Conservation (phyloP, 768 basidiomycete genomes). For the Mrakia hoshinonis region DNA sequence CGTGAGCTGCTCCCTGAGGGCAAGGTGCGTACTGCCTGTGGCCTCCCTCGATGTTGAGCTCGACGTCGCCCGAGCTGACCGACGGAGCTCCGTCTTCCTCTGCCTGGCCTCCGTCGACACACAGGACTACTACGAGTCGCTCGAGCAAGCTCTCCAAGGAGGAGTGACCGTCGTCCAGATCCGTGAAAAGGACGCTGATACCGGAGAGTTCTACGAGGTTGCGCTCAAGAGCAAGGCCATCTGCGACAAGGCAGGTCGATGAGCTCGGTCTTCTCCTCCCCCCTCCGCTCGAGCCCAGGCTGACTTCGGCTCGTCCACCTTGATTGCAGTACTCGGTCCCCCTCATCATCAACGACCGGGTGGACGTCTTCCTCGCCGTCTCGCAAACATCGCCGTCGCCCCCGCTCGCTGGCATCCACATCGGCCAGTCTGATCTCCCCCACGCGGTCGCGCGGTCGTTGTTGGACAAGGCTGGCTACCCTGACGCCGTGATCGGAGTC, state of each 20-base stretch:
- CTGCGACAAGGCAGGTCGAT: slow-evolving; percentile 49
- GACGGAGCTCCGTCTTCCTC: background rate
- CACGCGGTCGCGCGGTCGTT: slow-evolving; percentile 56
- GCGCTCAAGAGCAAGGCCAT: slow-evolving; percentile 61
- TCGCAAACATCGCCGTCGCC: background rate
- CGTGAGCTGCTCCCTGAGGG: slow-evolving; percentile 64
- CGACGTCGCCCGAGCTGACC: background rate
- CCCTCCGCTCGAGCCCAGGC: background rate
- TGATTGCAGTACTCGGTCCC: slow-evolving; percentile 56
- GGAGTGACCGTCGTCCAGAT: slow-evolving; percentile 86
- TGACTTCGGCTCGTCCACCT: background rate
- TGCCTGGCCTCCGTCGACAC: background rate
- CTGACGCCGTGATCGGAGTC: slow-evolving; percentile 65
- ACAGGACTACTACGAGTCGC: slow-evolving; percentile 59
- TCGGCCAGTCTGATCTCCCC: slow-evolving; percentile 83
- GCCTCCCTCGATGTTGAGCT: background rate
- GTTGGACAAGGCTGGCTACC: slow-evolving; percentile 46
- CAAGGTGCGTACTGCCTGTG: slow-evolving; percentile 56
- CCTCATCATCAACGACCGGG: slow-evolving; percentile 59
- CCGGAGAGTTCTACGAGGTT: slow-evolving; percentile 72
- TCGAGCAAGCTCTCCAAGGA: slow-evolving; percentile 65
- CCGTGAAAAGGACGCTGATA: slow-evolving; percentile 74
- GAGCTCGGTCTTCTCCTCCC: background rate
- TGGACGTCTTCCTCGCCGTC: slow-evolving; percentile 71
- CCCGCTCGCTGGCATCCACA: slow-evolving; percentile 59